A percentile compares a stretch with the other conserved stretches of the same genome.
phyloP scores from a whole-genome alignment of 2,329 filamentous ascomycete genomes.

The Ophiosphaerella korrae region DNA sequence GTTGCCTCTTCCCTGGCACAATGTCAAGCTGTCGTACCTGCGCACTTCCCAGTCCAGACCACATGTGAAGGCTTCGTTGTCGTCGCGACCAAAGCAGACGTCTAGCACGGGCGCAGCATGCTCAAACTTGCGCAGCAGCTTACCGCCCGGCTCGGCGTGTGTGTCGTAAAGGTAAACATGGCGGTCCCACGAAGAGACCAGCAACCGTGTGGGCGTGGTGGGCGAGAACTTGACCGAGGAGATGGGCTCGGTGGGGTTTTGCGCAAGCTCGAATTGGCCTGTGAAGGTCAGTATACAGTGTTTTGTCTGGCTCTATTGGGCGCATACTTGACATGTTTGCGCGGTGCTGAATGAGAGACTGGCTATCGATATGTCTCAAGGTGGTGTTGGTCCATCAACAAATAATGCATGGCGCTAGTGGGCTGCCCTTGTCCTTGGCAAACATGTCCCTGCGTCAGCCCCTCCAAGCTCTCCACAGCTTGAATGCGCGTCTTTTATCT shows the following conservation, averaged over 20 bases:
- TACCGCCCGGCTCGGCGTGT: conserved; percentile 62
- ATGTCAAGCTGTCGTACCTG: conserved; percentile 56
- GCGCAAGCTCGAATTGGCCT: conserved; percentile 77
- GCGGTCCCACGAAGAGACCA: conserved; percentile 96
- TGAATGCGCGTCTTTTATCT: background rate
- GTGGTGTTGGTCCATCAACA: background rate
- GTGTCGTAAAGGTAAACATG: conserved; percentile 89
- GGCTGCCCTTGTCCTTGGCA: background rate
- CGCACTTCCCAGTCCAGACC: conserved; percentile 87
- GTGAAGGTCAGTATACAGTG: conserved; percentile 3
- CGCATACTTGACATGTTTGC: conserved; percentile 38
- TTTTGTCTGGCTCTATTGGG: background rate
- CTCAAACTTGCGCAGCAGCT: conserved; percentile 74
- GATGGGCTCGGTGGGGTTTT: conserved; percentile 84
- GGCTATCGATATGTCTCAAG: conserved; percentile 7
- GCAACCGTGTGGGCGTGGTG: conserved; percentile 71
- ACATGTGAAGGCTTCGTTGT: conserved; percentile 82
- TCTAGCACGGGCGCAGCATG: conserved; percentile 87
- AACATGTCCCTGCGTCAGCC: conserved; percentile 13
- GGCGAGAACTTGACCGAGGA: conserved; percentile 87
- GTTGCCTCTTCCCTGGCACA: background rate
- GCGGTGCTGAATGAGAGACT: conserved; percentile 2
- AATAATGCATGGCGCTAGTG: conserved; percentile 16
- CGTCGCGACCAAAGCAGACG: conserved; percentile 84
- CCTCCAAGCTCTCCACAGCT: conserved; percentile 17